Base-by-base conservation (phyloP, 805 yeast species). In the Diddensiella caesifluorescens region DNA sequence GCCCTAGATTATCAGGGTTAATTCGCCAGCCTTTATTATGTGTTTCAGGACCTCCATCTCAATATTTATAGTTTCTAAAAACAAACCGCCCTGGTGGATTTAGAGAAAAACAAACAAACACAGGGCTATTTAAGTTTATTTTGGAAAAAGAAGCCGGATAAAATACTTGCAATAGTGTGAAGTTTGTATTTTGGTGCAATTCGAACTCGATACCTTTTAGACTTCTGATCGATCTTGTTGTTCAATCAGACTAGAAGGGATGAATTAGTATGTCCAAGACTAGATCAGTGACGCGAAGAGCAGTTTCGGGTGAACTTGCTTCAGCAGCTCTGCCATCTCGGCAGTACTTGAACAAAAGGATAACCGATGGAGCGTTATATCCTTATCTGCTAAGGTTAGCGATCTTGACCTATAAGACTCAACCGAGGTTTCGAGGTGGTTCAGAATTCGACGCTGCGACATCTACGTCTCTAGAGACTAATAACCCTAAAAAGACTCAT, bases 321-420 rank as follows among this genome's bases (percentile, higher is more conserved):
- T 5, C 41, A 5, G 22, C 22, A 26, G 19, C 21, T 7, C 10
- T 33, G 20, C 43, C 52, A 7, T 41, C 53, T 6, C 48, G 53
- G 53, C 31, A 47, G 22, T 34, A 35, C 15, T 36, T 47, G 15
- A 42, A 38, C 36, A 21, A 30, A 9, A 35, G 31, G 15, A 41
- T 50, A 25, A 43, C 52, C 30, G 56, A 57, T 31, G 29, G 44
- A 20, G 28, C 43, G 34, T 47, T 77, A 2, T 80, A 81, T 50
- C 69, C 69, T 36, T 67, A 73, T 22, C 68, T 79, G 1, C 54
- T 82, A 35, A 77, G 79, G 51, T 60, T 78, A 4, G 56, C 80
- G 2, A 58, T 83, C 9, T 56, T 83, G 15, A 81, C 77, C 36
- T 80, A 82, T 52, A 63, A 74, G 41, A 75, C 71, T 44, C 86